These are phyloP conservation scores for Plenodomus lindquistii DNA, from an alignment of 2,329 filamentous ascomycete genomes.

Conservation along the genomic window DNA sequence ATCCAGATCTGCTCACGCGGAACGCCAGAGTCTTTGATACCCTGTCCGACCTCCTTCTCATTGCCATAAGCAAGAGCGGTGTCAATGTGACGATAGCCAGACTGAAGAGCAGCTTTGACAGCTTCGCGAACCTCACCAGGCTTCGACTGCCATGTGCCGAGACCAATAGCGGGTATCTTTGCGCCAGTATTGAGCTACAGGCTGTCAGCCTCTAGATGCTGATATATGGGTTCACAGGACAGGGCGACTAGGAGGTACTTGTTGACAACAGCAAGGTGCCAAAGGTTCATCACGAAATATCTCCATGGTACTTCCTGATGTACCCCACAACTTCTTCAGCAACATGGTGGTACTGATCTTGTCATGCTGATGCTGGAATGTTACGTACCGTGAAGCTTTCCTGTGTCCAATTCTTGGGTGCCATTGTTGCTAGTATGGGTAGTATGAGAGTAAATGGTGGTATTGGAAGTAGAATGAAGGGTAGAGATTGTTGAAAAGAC, in stretches of 20 bases:
- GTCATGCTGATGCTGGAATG: background rate
- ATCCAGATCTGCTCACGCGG: constrained; percentile 71
- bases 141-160: constrained; percentile 79
- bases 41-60: constrained; percentile 72
- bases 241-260: too few relatives aligned
- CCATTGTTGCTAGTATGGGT: constrained; percentile 33
- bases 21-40: constrained; percentile 68
- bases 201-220: constrained; percentile 3
- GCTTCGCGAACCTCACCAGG: constrained; percentile 71
- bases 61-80: constrained; percentile 80
- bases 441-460: constrained; percentile 17
- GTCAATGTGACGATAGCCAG: constrained; percentile 76
- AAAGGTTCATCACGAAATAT: too few relatives aligned
- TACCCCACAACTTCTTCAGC: too few relatives aligned
- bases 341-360: background rate
- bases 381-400: constrained; percentile 31
- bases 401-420: constrained; percentile 44
- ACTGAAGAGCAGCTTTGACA: constrained; percentile 68
- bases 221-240: too few relatives aligned
- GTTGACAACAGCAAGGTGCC: too few relatives aligned
- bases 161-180: constrained; percentile 75
- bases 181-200: constrained; percentile 58
- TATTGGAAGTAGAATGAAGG: background rate
- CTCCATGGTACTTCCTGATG: too few relatives aligned
- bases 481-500: constrained; percentile 3